Base-by-base conservation (phyloP, 306 rosid genomes). In the Glycyrrhiza uralensis region DNA sequence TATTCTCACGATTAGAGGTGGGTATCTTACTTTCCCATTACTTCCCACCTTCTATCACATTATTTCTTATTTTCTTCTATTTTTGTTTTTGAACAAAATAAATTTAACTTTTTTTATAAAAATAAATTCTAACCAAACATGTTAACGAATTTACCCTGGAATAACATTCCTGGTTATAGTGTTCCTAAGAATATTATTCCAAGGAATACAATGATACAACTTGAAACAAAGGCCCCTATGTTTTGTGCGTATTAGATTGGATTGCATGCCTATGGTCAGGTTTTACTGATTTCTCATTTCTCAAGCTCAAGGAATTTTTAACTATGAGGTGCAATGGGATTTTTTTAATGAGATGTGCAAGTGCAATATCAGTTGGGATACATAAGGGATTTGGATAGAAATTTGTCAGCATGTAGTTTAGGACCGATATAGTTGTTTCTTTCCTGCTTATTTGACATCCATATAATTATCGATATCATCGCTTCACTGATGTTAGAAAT, bases 401-500 rank as follows among this genome's bases (percentile, higher is more conserved):
- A 22, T 18, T 62, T 64, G 44, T 63, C 41, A 10, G 51, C 55
- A 9, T 35, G 56, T 28, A 5, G 56, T 49, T 55, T 46, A 55
- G 62, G 47, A 33, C 0, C 52, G 30, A 61, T 45, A 39, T 22
- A 13, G 20, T 39, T 61, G 19, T 42, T 11, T 29, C 24, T 22
- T 44, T 41, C 19, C 22, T 42, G 29, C 46, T 73, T 55, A 54
- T 72, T 63, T 80, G 60, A 24, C 45, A 75, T 69, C 19, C 26
- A 20, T 47, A 23, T 58, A 23, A n/a, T 49, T 71, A 5, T 70
- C 41, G 45, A 70, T 36, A 20, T 30, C 20, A 66, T 59, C 73
- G 42, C 49, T 32, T 61, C 19, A 66, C 62, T 81, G 30, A 83
- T 79, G 26, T 26, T 77, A 47, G 36, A 76, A 74, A 65, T 72